These are phyloP conservation scores for Celoporthe dispersa DNA, from an alignment of 2,329 filamentous ascomycete species.

Conservation along the genomic window DNA sequence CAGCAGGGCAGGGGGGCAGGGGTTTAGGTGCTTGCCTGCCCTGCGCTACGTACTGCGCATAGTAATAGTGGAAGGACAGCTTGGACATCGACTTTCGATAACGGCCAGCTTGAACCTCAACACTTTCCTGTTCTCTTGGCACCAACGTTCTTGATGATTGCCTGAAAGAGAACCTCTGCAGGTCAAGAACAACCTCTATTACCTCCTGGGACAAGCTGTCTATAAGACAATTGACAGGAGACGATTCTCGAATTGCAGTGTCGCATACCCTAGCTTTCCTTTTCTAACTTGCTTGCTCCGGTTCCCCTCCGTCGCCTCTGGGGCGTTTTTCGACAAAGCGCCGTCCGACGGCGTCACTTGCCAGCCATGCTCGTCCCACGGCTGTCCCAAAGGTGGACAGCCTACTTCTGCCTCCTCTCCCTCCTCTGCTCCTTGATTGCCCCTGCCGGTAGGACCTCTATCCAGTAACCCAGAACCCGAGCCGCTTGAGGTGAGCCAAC, in stretches of 20 bases:
- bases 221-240: constrained; percentile 25
- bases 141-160: constrained; percentile 9
- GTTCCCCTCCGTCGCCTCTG: constrained; percentile 5
- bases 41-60: not conserved
- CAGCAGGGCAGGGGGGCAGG: not conserved
- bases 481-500: not conserved
- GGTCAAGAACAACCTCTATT: constrained; percentile 20
- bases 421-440: constrained; percentile 64
- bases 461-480: not conserved
- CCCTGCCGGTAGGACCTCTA: constrained; percentile 61
- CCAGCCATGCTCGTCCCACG: constrained; percentile 25
- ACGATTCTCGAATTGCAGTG: constrained; percentile 33
- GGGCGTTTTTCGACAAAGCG: constrained; percentile 20
- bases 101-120: constrained; percentile 24
- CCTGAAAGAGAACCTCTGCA: constrained; percentile 26
- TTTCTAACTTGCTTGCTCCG: not conserved
- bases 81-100: constrained; percentile 16
- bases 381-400: constrained; percentile 67
- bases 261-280: constrained; percentile 20
- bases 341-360: constrained; percentile 21
- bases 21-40: not conserved
- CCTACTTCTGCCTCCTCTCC: constrained; percentile 63
- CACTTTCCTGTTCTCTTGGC: constrained; percentile 6
- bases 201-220: constrained; percentile 22
- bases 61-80: constrained; percentile 12